Evolutionary conservation across 768 basidiomycete genomes (phyloP).

Genomic region (Hydnomerulius pinastri): DNA sequence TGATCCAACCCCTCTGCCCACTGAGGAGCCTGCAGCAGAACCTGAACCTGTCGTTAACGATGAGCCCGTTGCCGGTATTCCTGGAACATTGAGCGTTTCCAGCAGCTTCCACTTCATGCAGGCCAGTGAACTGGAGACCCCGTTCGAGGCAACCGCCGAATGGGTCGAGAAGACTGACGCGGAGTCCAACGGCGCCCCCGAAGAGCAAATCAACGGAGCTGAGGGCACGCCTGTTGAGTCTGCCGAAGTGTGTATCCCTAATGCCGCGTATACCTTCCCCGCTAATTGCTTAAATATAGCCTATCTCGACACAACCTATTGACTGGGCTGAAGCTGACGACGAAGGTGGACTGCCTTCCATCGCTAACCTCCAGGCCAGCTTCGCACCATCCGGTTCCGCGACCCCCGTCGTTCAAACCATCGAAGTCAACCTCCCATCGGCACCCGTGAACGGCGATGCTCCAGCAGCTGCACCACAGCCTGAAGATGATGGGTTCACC

Average conservation of each 20-base stretch:
- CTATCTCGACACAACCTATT: conserved; percentile 41
- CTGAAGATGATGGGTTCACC: conserved; percentile 67
- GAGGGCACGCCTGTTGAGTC: conserved; percentile 15
- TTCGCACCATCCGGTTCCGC: conserved; percentile 74
- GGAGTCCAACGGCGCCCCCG: conserved; percentile 15
- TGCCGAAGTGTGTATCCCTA: conserved; percentile 33
- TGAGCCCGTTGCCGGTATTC: conserved; percentile 43
- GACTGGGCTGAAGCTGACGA: conserved; percentile 83
- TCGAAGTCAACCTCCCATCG: conserved; percentile 36
- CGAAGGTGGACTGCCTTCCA: conserved; percentile 76
- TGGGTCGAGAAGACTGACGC: conserved; percentile 55
- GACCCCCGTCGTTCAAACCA: conserved; percentile 49
- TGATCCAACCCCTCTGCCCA: conserved; percentile 34
- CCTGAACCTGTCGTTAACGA: conserved; percentile 27
- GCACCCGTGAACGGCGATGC: conserved; percentile 24
- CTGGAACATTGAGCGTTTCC: conserved; percentile 40
- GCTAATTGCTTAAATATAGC: conserved; percentile 13
- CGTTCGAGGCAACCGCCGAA: conserved; percentile 55
- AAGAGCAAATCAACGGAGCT: conserved; percentile 16
- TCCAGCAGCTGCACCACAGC: conserved; percentile 20
- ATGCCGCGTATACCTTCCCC: background rate
- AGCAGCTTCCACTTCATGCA: conserved; percentile 80
- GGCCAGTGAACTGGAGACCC: conserved; percentile 71
- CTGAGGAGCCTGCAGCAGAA: conserved; percentile 30
- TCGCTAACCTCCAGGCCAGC: conserved; percentile 72